A percentile compares a stretch with the other conserved stretches of the same genome.
These are phyloP conservation scores for Grosmannia clavigera DNA, from an alignment of 2,329 filamentous ascomycete species.

Conservation along the genomic window DNA sequence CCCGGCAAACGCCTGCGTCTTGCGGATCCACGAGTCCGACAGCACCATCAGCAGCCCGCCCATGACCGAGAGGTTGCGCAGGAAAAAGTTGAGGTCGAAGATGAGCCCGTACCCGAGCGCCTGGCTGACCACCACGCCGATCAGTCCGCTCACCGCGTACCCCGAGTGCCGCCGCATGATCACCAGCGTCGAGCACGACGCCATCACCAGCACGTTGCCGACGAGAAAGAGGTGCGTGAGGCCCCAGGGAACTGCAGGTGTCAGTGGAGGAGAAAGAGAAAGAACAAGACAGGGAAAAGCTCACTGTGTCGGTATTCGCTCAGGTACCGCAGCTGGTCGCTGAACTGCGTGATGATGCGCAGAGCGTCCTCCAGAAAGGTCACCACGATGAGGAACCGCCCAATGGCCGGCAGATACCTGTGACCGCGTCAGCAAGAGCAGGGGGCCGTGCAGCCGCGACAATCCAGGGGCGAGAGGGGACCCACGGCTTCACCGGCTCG, in stretches of 20 bases:
- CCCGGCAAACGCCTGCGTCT: slow-evolving; percentile 91
- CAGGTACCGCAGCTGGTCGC: slow-evolving; percentile 84
- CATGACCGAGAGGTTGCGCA: slow-evolving; percentile 95
- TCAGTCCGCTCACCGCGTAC: slow-evolving; percentile 80
- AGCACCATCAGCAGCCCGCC: slow-evolving; percentile 96
- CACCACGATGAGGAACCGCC: slow-evolving; percentile 93
- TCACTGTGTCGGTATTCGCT: slow-evolving; percentile 87
- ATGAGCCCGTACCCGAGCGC: slow-evolving; percentile 94
- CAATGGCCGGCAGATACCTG: slow-evolving; percentile 88
- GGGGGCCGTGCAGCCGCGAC: background rate
- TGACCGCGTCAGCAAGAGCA: background rate
- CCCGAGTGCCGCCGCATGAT: slow-evolving; percentile 89
- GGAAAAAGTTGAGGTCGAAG: slow-evolving; percentile 99
- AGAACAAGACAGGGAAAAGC: slow-evolving; percentile 18
- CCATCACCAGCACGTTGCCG: slow-evolving; percentile 81
- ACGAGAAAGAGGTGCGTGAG: slow-evolving; percentile 90
- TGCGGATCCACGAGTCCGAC: slow-evolving; percentile 95
- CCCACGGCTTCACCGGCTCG: slow-evolving; percentile 91
- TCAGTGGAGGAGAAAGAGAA: background rate
- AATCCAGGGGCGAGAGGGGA: slow-evolving; percentile 16
- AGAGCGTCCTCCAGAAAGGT: slow-evolving; percentile 96
- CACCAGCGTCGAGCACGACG: slow-evolving; percentile 67
- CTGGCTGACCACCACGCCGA: slow-evolving; percentile 83
- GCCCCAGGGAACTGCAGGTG: slow-evolving; percentile 61
- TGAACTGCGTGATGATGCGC: slow-evolving; percentile 95